Evolutionary conservation across 1,139 yeast genomes (phyloP).

Genomic region (Meyerozyma guilliermondii): DNA sequence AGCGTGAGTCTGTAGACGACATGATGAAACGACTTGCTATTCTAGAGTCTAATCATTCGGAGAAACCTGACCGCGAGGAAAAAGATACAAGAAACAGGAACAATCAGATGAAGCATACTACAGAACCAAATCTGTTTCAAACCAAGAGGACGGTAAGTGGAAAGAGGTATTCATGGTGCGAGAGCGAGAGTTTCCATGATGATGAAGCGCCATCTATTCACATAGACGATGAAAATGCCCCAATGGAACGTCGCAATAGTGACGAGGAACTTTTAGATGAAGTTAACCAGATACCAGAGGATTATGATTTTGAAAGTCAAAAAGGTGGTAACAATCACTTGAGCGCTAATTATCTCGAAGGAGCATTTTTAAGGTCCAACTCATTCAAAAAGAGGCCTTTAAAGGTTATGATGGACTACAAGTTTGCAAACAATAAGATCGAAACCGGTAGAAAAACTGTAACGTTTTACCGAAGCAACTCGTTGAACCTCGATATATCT

Average conservation of each 20-base stretch:
- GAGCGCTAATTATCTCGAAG: conserved; percentile 3
- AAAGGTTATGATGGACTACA: conserved; percentile 21
- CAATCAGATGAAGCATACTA: background rate
- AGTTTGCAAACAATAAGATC: conserved; percentile 23
- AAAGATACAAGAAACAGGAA: background rate
- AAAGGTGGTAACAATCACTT: background rate
- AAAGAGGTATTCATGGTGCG: background rate
- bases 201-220: background rate
- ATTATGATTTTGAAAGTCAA: conserved; percentile 41
- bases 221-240: background rate
- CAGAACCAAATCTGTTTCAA: background rate
- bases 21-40: conserved; percentile 17
- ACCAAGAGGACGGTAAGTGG: background rate
- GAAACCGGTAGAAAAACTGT: conserved; percentile 51
- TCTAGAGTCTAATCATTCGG: conserved; percentile 1
- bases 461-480: conserved; percentile 36
- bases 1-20: conserved; percentile 20
- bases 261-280: conserved; percentile 30
- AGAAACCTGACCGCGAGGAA: background rate
- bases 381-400: conserved; percentile 37
- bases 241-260: conserved; percentile 1
- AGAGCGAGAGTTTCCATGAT: background rate
- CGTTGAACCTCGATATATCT: conserved; percentile 2
- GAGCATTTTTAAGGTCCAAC: conserved; percentile 24
- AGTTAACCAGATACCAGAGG: conserved; percentile 55